Evolutionary conservation across 306 rosid species (phyloP), one percentile per base, ranked within the genome.

Genomic region (Lathyrus sativus): DNA sequence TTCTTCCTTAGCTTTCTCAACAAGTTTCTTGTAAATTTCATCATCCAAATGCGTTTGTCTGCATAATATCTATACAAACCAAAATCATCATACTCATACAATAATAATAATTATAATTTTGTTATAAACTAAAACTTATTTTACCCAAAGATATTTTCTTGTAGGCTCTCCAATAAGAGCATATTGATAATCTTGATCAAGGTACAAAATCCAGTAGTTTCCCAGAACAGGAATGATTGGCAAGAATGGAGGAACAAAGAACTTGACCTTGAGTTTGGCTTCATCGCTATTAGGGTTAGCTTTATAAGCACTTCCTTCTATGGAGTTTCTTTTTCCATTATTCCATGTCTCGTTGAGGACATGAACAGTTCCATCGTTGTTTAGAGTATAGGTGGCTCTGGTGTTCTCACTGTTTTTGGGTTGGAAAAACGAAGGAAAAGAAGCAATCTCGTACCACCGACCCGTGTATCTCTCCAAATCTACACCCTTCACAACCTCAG

Each of bases 361-460:
- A 13, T 82, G 43, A 39, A 90, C 86, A 0, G 87, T 90, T 0
- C 95, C 87, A 11, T 90, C 93, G 0, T 66, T 86, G 1, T 18
- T 83, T 9, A 93, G 80, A 33, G 83, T 79, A 87, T 93, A 93
- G 0, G 98, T 93, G 2, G 98, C 96, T 68, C 96, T 80, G 0
- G 98, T 90, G 78, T 88, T 19, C 3, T 33, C 84, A 1, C 98
- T 96, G 44, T 66, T 61, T 45, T 28, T 86, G 14, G 96, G 96
- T 54, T 90, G 93, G 68, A 74, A 71, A n/a, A 35, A 2, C 7
- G 96, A 88, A 22, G 96, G 98, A 62, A 93, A 80, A 5, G 87
- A 90, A 1, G 96, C 96, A 10, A 93, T 93, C 78, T 93, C 98
- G 42, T 90, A 93, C 98, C 98, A 93, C 1, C 96, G 80, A 0